These are phyloP conservation scores for Ustilago sp. DNA, from an alignment of 1,284 basidiomycete genomes.

Conservation along the genomic window DNA sequence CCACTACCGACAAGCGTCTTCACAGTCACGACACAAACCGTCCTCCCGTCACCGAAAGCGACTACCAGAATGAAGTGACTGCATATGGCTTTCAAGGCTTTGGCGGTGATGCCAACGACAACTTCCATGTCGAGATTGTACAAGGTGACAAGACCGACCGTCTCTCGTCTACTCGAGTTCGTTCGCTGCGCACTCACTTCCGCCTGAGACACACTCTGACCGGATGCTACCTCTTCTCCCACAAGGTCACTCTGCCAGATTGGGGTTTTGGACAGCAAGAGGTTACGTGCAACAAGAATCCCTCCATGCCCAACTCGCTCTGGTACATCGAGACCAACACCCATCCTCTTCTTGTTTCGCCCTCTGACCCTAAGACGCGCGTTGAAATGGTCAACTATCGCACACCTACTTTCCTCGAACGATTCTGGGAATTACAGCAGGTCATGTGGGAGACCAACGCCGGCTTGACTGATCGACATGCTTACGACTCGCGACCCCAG, in stretches of 20 bases:
- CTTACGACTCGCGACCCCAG: slow-evolving; percentile 90
- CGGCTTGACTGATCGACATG: slow-evolving; percentile 91
- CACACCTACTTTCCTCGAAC: slow-evolving; percentile 84
- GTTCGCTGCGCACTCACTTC: slow-evolving; percentile 86
- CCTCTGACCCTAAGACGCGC: slow-evolving; percentile 25
- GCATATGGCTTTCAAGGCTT: slow-evolving; percentile 91
- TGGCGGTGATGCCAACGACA: slow-evolving; percentile 89
- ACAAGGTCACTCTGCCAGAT: slow-evolving; percentile 95
- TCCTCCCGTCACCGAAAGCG: slow-evolving; percentile 95
- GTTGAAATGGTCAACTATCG: slow-evolving; percentile 77
- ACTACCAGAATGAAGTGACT: slow-evolving; percentile 99
- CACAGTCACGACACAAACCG: slow-evolving; percentile 91
- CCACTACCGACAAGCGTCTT: slow-evolving; percentile 83
- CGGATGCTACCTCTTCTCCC: slow-evolving; percentile 96
- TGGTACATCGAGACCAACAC: slow-evolving; percentile 93
- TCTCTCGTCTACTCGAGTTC: slow-evolving; percentile 74
- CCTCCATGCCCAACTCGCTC: slow-evolving; percentile 86
- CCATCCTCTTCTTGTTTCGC: slow-evolving; percentile 73
- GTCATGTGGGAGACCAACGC: slow-evolving; percentile 99
- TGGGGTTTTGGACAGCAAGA: slow-evolving; percentile 99
- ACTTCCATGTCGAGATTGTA: slow-evolving; percentile 92
- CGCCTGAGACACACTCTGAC: slow-evolving; percentile 85
- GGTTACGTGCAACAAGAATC: slow-evolving; percentile 96
- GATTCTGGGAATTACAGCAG: slow-evolving; percentile 90
- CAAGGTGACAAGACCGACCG: slow-evolving; percentile 72